phyloP scores from a whole-genome alignment of 441 rosid genomes.

The Jatropha podagrica region DNA sequence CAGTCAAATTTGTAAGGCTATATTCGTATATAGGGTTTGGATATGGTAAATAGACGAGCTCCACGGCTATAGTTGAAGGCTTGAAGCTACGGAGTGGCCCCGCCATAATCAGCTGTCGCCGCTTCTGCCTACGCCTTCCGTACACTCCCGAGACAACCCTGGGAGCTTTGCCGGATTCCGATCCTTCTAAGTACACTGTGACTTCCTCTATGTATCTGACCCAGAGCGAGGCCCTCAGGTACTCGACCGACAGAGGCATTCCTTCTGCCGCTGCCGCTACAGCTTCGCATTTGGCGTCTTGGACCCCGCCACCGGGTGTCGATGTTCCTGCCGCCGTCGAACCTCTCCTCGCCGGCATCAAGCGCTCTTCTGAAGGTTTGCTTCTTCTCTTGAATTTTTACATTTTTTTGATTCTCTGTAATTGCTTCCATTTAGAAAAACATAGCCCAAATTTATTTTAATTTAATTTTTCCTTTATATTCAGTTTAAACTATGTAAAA shows the following conservation, averaged over 20 bases:
- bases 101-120: neutral
- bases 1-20: neutral
- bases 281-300: conserved; percentile 37
- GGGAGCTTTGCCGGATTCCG: conserved; percentile 11
- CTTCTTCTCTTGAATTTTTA: conserved; percentile 4
- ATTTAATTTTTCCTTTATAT: too few species aligned
- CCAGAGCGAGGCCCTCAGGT: conserved; percentile 31
- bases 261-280: conserved; percentile 29
- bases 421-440: neutral
- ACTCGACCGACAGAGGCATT: conserved; percentile 26
- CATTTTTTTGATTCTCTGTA: neutral
- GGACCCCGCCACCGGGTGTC: conserved; percentile 48
- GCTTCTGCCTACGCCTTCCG: neutral
- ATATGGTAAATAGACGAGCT: neutral
- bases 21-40: neutral
- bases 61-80: neutral
- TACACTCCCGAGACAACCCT: neutral
- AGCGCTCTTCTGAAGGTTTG: conserved; percentile 76
- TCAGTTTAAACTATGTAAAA: too few species aligned
- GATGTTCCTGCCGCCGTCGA: conserved; percentile 45
- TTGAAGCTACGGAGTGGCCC: neutral
- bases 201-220: conserved; percentile 36
- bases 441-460: too few species aligned
- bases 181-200: conserved; percentile 33
- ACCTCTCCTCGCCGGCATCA: conserved; percentile 52